Conservation (phyloP, 352 stramenopile genomes). For the Globisporangium uncinulatum region DNA sequence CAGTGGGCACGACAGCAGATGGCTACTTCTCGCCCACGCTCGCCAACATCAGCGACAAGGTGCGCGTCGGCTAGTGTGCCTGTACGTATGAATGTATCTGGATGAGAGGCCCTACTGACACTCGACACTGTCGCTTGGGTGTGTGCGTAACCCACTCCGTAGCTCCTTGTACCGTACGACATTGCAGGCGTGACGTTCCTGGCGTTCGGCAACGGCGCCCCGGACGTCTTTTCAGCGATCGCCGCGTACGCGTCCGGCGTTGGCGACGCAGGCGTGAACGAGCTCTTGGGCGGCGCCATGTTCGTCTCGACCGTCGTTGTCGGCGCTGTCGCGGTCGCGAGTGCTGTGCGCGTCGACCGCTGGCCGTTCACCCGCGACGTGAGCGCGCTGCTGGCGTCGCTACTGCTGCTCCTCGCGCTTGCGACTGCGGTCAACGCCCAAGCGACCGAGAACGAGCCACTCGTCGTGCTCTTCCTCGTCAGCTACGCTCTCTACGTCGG, state of each 20-base stretch:
- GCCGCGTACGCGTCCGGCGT: conserved; percentile 77
- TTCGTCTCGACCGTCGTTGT: conserved; percentile 94
- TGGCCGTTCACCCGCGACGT: conserved; percentile 68
- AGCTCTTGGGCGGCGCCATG: conserved; percentile 93
- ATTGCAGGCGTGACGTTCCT: conserved; percentile 97
- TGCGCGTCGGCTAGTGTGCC: conserved; percentile 12
- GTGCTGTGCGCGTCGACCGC: conserved; percentile 48
- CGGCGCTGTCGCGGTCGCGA: conserved; percentile 80
- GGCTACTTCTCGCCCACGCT: conserved; percentile 97
- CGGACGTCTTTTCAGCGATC: conserved; percentile 94
- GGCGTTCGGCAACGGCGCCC: conserved; percentile 96
- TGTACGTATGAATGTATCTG: too few species aligned
- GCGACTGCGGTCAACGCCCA: conserved; percentile 14
- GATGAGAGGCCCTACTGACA: not conserved
- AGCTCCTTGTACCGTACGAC: conserved; percentile 80
- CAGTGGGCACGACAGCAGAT: conserved; percentile 95
- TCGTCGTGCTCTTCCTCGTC: conserved; percentile 39
- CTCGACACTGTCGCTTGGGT: too few species aligned
- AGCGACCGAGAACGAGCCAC: conserved; percentile 16
- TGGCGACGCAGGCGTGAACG: conserved; percentile 84
- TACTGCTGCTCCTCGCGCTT: conserved; percentile 44
- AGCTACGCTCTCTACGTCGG: conserved; percentile 57
- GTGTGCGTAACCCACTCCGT: not conserved
- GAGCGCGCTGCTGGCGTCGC: conserved; percentile 35
- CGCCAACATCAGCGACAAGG: conserved; percentile 93